Conservation (phyloP, 208 protist genomes). For the Leishmania tarentolae region DNA sequence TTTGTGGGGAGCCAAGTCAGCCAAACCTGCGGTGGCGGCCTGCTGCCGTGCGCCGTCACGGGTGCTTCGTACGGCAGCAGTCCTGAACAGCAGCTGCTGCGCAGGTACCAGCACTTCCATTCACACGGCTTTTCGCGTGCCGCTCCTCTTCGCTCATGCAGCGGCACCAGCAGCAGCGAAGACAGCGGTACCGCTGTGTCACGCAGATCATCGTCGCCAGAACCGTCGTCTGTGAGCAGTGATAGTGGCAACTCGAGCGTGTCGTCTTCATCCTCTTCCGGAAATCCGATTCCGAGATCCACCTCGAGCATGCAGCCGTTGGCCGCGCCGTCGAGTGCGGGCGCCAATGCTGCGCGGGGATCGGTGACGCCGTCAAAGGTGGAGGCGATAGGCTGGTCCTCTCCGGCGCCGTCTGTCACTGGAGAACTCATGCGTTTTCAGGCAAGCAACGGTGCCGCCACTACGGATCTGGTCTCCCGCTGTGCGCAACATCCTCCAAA, state of each 20-base stretch:
- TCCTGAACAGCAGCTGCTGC: not conserved
- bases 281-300: not conserved
- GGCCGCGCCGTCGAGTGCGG: not conserved
- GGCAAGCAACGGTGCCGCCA: not conserved
- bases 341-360: not conserved
- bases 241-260: constrained; percentile 2
- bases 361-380: not conserved
- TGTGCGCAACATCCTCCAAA: not conserved
- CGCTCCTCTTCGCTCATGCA: constrained; percentile 2
- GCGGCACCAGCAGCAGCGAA: constrained; percentile 14
- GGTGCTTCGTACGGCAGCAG: not conserved
- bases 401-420: not conserved
- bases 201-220: not conserved
- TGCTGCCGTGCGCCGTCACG: not conserved
- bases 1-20: not conserved
- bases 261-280: constrained; percentile 1
- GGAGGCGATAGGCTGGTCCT: not conserved
- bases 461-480: not conserved
- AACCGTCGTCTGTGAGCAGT: not conserved
- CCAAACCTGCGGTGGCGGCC: not conserved
- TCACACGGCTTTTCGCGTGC: not conserved
- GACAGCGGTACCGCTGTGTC: not conserved
- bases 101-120: not conserved
- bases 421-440: not conserved
- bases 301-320: not conserved